Base-by-base conservation (phyloP, 371 early-diverging fungal genomes). In the Mucor racemosus region DNA sequence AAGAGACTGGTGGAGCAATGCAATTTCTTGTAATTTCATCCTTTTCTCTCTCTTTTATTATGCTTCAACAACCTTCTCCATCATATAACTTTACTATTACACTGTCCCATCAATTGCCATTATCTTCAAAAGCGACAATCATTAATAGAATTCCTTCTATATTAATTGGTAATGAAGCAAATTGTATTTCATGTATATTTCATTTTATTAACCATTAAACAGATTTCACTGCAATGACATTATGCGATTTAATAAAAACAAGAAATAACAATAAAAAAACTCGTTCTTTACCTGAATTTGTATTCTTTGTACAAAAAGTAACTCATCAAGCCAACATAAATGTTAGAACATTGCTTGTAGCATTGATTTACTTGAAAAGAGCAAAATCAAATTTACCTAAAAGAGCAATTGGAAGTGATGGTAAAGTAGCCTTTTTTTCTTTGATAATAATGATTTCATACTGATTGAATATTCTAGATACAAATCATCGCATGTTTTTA, bases 401-500 rank as follows among this genome's bases (percentile, higher is more conserved):
- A 39, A 58, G 77, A 50, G 80, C 83, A 7, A 73, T 77, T 15
- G 78, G 83, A 7, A 76, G 72, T 57, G 72, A 76, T 56, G 78
- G 76, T 76, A 76, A 33, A 8, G 7, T 54, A 35, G 41, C 33
- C 26, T 11, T 55, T 13, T n/a, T n/a, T n/a, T n/a, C n/a, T n/a
- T 34, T 14, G 7, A 21, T 17, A 8, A 55, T 54, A 1, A 40
- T 58, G 21, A 35, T 35, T 21, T 39, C 58, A 58, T 58, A 58
- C 21, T 39, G 5, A 40, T 15, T 40, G 4, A 3, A 44, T 13
- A 39, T 44, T 26, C 39, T 67, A 74, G 80, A 81, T 59, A 81
- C 83, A 8, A 71, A 87, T 17, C 89, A 92, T 54, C 89, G 93
- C 42, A 87, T 93, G 85, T 91, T 92, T 80, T 76, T 92, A n/a